A percentile compares a stretch with the other conserved stretches of the same genome.
These are phyloP conservation scores for Telopea speciosissima DNA, from an alignment of 177 flowering plant genomes.

Conservation along the genomic window DNA sequence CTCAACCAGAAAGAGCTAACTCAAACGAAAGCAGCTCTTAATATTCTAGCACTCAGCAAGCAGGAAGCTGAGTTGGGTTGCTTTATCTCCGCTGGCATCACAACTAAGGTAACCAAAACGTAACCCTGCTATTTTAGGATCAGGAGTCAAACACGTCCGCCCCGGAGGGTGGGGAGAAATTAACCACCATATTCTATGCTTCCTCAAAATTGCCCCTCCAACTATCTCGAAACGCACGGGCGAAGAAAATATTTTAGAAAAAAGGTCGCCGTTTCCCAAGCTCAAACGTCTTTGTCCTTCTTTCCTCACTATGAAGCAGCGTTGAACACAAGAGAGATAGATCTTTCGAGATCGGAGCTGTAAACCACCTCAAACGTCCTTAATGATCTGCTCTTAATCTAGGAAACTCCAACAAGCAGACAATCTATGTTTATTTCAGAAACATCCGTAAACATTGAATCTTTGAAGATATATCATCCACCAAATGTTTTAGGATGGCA, in stretches of 20 bases:
- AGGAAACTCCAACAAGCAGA: background rate
- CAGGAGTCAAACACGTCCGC: background rate
- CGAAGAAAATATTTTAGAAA: background rate
- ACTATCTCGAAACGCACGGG: background rate
- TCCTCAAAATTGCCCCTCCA: background rate
- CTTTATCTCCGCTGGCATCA: background rate
- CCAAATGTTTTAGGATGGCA: background rate
- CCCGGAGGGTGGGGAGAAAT: background rate
- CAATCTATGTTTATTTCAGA: background rate
- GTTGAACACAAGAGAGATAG: slow-evolving; percentile 35
- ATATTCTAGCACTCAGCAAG: background rate
- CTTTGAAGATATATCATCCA: background rate
- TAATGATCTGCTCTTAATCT: slow-evolving; percentile 3
- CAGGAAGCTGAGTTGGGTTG: background rate
- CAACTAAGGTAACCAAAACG: background rate
- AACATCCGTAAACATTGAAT: background rate
- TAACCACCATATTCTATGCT: background rate
- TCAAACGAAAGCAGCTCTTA: background rate
- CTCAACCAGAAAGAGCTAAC: background rate
- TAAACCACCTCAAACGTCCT: slow-evolving; percentile 7
- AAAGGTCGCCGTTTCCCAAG: background rate
- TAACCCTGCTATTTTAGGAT: background rate
- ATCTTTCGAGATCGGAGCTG: slow-evolving; percentile 36
- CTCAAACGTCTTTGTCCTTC: slow-evolving; percentile 6
- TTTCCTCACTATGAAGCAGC: slow-evolving; percentile 23